Evolutionary conservation across 176 grass and related monocot species (phyloP), one percentile per base, ranked within the genome.

Genomic region (Otatea glauca): DNA sequence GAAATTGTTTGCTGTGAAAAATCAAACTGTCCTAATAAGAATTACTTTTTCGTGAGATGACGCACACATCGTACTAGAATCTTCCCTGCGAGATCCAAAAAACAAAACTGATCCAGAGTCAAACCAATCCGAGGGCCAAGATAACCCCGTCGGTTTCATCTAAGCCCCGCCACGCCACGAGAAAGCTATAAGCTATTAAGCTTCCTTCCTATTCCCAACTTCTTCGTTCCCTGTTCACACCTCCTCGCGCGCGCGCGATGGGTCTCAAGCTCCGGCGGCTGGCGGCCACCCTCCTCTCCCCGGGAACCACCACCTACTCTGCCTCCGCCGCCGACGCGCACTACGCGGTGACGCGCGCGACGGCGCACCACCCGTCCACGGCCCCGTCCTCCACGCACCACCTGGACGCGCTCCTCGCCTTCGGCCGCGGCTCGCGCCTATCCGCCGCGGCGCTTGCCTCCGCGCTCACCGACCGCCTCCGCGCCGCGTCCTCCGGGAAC

Each of bases 391-490:
- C 54, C 5, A 58, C 84, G 65, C 90, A 79, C 45, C 90, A 94
- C 75, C 71, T 97, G 70, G 84, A 84, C n/a, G 84, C 86, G 56
- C 88, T 97, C 74, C 90, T 97, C 78, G 89, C 92, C 82, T 97
- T 93, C 87, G 95, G 95, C 25, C 92, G 72, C 32, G 91, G 88
- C 8, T 97, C 95, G 50, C 92, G 92, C 67, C 90, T 97, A 73
- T 89, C 88, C 37, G 88, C 88, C 9, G 89, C 90, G 6, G 82
- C 86, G 48, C 81, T 92, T 1, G 84, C 86, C 2, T 63, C 88
- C 18, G 90, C 90, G 32, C 79, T 97, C 42, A 80, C 87, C 0
- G 82, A 83, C 23, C 92, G 95, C 53, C 92, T 97, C 13, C 90
- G 64, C 58, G 84, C 86, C 13, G 79, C 90, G 45, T 25, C 92